These are phyloP conservation scores for Ambrosia trifida DNA, from an alignment of 129 eudicot species.

Conservation along the genomic window DNA sequence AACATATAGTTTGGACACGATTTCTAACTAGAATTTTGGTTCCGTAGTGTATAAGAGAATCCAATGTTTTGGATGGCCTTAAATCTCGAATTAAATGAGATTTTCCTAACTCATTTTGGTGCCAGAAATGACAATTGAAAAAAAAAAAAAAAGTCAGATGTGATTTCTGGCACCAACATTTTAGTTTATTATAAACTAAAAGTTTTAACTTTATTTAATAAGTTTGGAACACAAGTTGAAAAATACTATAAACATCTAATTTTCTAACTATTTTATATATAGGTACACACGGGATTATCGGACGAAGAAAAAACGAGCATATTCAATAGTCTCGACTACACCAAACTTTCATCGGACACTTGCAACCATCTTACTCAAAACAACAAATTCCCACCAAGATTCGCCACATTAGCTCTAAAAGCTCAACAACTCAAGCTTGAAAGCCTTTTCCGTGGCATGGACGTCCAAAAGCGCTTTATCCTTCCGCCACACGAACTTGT, in stretches of 20 bases:
- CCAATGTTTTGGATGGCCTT: background rate
- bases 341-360: conserved; percentile 65
- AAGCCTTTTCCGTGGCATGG: conserved; percentile 57
- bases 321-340: conserved; percentile 51
- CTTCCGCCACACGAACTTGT: conserved; percentile 29
- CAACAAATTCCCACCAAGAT: conserved; percentile 59
- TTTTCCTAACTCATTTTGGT: background rate
- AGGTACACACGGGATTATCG: conserved; percentile 62
- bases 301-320: conserved; percentile 66
- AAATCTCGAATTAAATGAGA: background rate
- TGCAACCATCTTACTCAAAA: conserved; percentile 60
- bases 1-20: background rate
- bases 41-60: background rate
- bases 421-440: conserved; percentile 69
- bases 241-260: background rate
- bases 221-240: too few species aligned
- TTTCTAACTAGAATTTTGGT: background rate
- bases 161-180: background rate
- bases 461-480: conserved; percentile 25
- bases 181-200: background rate
- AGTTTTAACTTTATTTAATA: background rate
- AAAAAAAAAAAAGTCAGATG: background rate
- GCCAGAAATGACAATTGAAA: background rate
- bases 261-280: background rate
- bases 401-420: conserved; percentile 51